Evolutionary conservation across 2,329 filamentous ascomycete genomes (phyloP), one percentile per base, ranked within the genome.

Genomic region (Cephalotrichum gorgonifer): DNA sequence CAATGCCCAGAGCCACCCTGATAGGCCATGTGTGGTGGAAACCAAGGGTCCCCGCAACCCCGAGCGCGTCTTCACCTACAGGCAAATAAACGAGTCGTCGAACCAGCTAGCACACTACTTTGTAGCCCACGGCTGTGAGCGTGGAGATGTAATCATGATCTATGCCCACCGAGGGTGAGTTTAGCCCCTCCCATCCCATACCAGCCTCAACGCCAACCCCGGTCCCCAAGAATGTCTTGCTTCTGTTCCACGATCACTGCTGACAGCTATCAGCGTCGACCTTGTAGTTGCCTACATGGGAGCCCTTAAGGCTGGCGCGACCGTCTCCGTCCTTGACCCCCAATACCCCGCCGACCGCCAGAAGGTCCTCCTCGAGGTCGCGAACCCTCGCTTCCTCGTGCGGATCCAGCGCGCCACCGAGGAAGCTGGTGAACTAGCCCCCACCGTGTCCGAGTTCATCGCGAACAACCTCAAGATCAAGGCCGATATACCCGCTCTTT

Each of bases 121-220:
- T 20, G 77, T 85, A 48, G 73, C 83, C 46, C 75, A 81, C 58
- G 89, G 90, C 51, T 74, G 88, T 54, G 74, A 81, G 51, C 73
- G 81, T 56, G 89, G 88, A 8, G 89, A 97, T 61, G 89, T 95
- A 2, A 88, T 95, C 58, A 95, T 95, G 87, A 86, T 93, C 54
- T 96, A 83, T 61, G 88, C 88, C 50, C 79, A 95, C 66, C 81
- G 90, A 51, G 81, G 81, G 50, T 49, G 47, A 28, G 83, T 86
- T 43, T 28, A 26, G n/a, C n/a, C n/a, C n/a, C n/a, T n/a, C n/a
- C n/a, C n/a, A n/a, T n/a, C n/a, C n/a, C n/a, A n/a, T n/a, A n/a
- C n/a, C n/a, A n/a, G n/a, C n/a, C n/a, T n/a, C n/a, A n/a, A n/a
- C n/a, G n/a, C n/a, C n/a, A n/a, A n/a, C n/a, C n/a, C 38, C 38